These are phyloP conservation scores for Rhizopogon sp. DNA, from an alignment of 768 basidiomycete species.

Conservation along the genomic window DNA sequence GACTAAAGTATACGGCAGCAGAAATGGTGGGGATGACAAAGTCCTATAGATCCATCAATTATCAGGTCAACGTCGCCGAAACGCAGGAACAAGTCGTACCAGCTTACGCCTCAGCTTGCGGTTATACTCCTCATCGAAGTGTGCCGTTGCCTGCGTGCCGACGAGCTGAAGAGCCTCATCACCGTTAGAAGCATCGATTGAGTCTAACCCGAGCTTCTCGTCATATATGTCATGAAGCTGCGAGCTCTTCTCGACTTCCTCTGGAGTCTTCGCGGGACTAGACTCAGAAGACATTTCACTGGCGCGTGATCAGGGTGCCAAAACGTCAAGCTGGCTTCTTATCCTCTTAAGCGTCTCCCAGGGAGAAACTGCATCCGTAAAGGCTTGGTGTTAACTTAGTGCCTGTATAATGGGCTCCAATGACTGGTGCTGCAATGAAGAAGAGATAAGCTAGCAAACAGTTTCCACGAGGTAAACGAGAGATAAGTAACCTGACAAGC, in stretches of 20 bases:
- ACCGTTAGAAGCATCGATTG: conserved; percentile 37
- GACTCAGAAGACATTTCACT: conserved; percentile 15
- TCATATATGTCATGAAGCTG: conserved; percentile 15
- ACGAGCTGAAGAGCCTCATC: conserved; percentile 63
- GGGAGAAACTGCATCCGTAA: conserved; percentile 4
- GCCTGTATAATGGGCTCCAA: background rate
- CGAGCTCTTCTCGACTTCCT: conserved; percentile 12
- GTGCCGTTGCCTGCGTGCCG: conserved; percentile 40
- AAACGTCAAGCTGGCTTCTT: conserved; percentile 3
- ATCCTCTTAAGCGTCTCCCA: conserved; percentile 6
- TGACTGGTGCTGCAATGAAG: background rate
- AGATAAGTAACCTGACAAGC: background rate
- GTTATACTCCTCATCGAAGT: conserved; percentile 63
- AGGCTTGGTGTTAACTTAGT: background rate
- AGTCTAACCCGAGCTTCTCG: conserved; percentile 27
- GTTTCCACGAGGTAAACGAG: conserved; percentile 4
- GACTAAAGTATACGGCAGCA: conserved; percentile 65
- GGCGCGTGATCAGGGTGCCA: background rate
- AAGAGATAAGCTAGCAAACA: conserved; percentile 14
- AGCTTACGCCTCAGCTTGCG: conserved; percentile 51
- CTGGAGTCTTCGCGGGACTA: conserved; percentile 4
- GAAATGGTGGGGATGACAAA: conserved; percentile 48
- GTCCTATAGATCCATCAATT: conserved; percentile 31
- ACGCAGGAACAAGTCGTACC: conserved; percentile 25
- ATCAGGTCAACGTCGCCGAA: background rate